Conservation (phyloP, 768 basidiomycete species). For the Pleurotus citrinopileatus region DNA sequence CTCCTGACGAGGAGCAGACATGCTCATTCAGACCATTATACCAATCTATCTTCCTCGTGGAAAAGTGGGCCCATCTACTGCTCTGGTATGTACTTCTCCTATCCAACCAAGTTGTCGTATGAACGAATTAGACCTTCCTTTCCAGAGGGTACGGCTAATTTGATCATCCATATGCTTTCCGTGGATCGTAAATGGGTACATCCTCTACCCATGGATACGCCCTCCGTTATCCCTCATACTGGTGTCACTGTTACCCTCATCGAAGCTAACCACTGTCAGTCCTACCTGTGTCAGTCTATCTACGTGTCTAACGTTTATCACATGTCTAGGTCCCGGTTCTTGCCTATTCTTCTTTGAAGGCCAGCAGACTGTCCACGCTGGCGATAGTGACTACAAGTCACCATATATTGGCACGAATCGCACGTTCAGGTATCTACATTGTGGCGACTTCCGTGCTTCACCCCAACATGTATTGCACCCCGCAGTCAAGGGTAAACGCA, state of each 20-base stretch:
- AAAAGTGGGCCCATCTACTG: constrained; percentile 93
- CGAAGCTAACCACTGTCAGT: constrained; percentile 93
- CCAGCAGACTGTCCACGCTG: constrained; percentile 82
- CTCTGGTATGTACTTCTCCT: constrained; percentile 36
- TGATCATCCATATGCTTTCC: constrained; percentile 87
- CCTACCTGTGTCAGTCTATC: not conserved
- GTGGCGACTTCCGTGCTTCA: constrained; percentile 91
- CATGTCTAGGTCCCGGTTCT: constrained; percentile 65
- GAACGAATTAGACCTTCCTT: not conserved
- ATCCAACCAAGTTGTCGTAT: not conserved
- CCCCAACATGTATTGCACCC: constrained; percentile 87
- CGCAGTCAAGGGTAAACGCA: constrained; percentile 70
- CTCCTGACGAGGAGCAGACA: constrained; percentile 56
- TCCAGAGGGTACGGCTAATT: constrained; percentile 76
- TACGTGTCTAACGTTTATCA: not conserved
- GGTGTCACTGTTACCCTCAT: constrained; percentile 89
- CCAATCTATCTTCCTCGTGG: constrained; percentile 87
- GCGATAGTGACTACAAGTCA: constrained; percentile 76
- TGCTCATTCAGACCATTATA: constrained; percentile 97
- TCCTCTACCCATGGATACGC: constrained; percentile 77
- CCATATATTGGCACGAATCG: constrained; percentile 64
- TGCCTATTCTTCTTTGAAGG: constrained; percentile 95
- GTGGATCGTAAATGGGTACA: constrained; percentile 90
- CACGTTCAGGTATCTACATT: constrained; percentile 88
- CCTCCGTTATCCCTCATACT: constrained; percentile 75